Conservation (phyloP, 176 grass and related monocot genomes). For the Thinopyrum elongatum region DNA sequence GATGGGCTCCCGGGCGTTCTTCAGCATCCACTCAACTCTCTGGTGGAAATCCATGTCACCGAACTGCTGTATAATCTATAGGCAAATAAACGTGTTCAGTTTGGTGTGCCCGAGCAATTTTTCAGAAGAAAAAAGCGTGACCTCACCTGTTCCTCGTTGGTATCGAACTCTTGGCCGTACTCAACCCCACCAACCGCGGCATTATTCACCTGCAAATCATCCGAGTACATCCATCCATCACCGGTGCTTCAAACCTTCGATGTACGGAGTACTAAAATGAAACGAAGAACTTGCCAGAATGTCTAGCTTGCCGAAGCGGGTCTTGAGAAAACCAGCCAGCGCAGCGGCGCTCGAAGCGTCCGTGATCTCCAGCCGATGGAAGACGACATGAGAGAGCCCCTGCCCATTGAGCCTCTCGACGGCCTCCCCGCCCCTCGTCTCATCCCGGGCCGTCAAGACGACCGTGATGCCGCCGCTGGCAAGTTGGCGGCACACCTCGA, state of each 20-base stretch:
- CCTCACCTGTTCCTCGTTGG: not conserved
- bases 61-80: not conserved
- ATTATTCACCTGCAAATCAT: constrained; percentile 7
- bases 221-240: not conserved
- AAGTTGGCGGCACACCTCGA: constrained; percentile 55
- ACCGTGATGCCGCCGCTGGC: constrained; percentile 20
- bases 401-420: constrained; percentile 6
- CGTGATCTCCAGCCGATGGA: constrained; percentile 47
- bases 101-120: not conserved
- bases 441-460: constrained; percentile 46
- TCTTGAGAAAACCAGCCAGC: constrained; percentile 37
- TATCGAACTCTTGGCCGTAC: not conserved
- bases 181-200: not conserved
- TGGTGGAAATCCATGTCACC: not conserved
- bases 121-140: not conserved
- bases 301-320: constrained; percentile 46
- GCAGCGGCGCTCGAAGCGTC: constrained; percentile 28
- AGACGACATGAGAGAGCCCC: constrained; percentile 17
- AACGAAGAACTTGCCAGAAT: constrained; percentile 13
- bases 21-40: not conserved
- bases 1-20: not conserved
- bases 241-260: not conserved
- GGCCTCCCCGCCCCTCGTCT: constrained; percentile 31
- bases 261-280: not conserved
- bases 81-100: not conserved